These are phyloP conservation scores for Paecilomyces dactylethromorphus DNA, from an alignment of 2,329 filamentous ascomycete species.

Conservation along the genomic window DNA sequence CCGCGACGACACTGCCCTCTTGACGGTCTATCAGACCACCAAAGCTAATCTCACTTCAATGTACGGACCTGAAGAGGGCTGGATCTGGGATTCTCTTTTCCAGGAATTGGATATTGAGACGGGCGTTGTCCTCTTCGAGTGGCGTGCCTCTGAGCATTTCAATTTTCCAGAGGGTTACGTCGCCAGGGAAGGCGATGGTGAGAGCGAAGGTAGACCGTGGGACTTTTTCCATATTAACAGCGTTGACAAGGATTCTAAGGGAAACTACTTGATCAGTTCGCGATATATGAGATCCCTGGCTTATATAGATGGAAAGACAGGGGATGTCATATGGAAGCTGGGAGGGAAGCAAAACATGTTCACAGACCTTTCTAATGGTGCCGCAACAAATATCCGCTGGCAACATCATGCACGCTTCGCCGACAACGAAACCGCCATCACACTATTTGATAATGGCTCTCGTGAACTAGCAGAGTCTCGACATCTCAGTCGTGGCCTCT, in stretches of 20 bases:
- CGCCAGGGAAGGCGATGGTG: slow-evolving; percentile 11
- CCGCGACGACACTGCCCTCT: slow-evolving; percentile 33
- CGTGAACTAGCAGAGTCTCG: slow-evolving; percentile 13
- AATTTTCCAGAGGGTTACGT: slow-evolving; percentile 17
- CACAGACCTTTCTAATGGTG: slow-evolving; percentile 32
- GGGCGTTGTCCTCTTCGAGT: slow-evolving; percentile 39
- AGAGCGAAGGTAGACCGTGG: slow-evolving; percentile 28
- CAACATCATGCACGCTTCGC: slow-evolving; percentile 48
- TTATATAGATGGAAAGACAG: slow-evolving; percentile 42
- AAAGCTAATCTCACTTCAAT: slow-evolving; percentile 32
- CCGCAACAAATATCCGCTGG: slow-evolving; percentile 32
- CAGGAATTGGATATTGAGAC: slow-evolving; percentile 43
- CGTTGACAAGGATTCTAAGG: slow-evolving; percentile 44
- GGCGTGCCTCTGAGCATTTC: slow-evolving; percentile 43
- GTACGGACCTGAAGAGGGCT: slow-evolving; percentile 29
- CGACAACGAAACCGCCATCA: slow-evolving; percentile 22
- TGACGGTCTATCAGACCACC: slow-evolving; percentile 35
- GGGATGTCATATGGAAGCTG: slow-evolving; percentile 48
- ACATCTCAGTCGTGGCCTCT: slow-evolving; percentile 39
- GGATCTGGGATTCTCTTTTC: slow-evolving; percentile 36
- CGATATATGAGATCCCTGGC: slow-evolving; percentile 44
- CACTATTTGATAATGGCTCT: slow-evolving; percentile 37
- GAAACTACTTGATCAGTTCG: slow-evolving; percentile 50
- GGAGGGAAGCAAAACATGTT: slow-evolving; percentile 46
- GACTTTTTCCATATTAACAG: slow-evolving; percentile 54